Conservation (phyloP, 1,139 yeast species). For the Spathaspora sp. region DNA sequence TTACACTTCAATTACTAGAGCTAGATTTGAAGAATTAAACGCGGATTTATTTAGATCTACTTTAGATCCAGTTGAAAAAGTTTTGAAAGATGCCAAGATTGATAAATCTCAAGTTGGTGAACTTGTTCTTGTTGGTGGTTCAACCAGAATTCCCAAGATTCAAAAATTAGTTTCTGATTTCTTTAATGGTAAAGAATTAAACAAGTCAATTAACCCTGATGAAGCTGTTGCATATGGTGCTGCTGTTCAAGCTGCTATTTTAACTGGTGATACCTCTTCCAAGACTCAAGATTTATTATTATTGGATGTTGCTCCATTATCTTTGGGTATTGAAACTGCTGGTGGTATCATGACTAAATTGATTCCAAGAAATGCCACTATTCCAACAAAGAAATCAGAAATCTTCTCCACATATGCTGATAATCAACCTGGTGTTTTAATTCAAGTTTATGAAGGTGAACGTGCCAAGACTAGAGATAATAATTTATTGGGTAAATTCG, state of each 20-base stretch:
- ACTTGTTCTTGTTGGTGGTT: slow-evolving; percentile 45
- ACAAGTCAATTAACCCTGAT: slow-evolving; percentile 46
- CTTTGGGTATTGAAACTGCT: slow-evolving; percentile 92
- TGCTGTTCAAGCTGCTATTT: slow-evolving; percentile 47
- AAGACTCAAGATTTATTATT: slow-evolving; percentile 78
- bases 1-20: slow-evolving; percentile 44
- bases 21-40: slow-evolving; percentile 46
- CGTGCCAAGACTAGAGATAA: slow-evolving; percentile 94
- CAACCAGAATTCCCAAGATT: slow-evolving; percentile 46
- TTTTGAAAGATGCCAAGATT: slow-evolving; percentile 41
- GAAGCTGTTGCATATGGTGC: slow-evolving; percentile 49
- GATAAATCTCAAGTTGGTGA: slow-evolving; percentile 42
- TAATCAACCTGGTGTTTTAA: slow-evolving; percentile 93
- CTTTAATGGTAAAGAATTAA: slow-evolving; percentile 47
- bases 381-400: slow-evolving; percentile 94
- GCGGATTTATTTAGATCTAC: slow-evolving; percentile 46
- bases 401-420: slow-evolving; percentile 94
- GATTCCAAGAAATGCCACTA: slow-evolving; percentile 93
- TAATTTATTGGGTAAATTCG: slow-evolving; percentile 91
- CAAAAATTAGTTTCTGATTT: slow-evolving; percentile 45
- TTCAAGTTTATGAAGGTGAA: slow-evolving; percentile 96
- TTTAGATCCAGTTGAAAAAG: slow-evolving; percentile 44
- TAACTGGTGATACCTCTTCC: slow-evolving; percentile 84
- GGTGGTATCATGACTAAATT: slow-evolving; percentile 97
- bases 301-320: slow-evolving; percentile 90